These are phyloP conservation scores for Eustoma russellianum DNA, from an alignment of 257 asterid genomes.

Conservation along the genomic window DNA sequence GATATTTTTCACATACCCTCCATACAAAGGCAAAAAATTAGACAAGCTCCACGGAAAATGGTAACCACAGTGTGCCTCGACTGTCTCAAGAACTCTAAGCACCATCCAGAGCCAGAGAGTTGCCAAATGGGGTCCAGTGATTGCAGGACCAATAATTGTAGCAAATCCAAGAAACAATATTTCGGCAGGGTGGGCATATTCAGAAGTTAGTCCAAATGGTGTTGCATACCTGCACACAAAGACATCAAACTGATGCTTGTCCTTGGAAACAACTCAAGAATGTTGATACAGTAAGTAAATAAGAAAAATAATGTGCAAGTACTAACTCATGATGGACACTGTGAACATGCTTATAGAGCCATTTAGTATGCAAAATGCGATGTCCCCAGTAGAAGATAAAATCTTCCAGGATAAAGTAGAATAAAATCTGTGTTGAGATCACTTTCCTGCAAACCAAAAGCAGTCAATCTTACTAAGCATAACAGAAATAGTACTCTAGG, in stretches of 20 bases:
- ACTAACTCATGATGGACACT: constrained; percentile 99
- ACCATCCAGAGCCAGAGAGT: constrained; percentile 97
- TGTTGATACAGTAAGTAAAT: neutral
- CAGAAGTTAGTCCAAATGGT: constrained; percentile 98
- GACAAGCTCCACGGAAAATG: constrained; percentile 97
- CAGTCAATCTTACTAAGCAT: constrained; percentile 4
- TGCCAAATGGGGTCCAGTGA: constrained; percentile 94
- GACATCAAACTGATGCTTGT: constrained; percentile 10
- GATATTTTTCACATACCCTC: constrained; percentile 59
- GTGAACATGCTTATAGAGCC: constrained; percentile 99
- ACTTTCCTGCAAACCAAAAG: constrained; percentile 68
- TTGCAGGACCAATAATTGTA: constrained; percentile 91
- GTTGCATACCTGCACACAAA: constrained; percentile 70
- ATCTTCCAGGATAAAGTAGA: constrained; percentile 92
- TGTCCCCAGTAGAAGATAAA: constrained; percentile 98
- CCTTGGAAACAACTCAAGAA: constrained; percentile 7
- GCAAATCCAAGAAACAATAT: constrained; percentile 96
- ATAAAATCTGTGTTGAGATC: constrained; percentile 66
- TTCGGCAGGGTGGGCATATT: constrained; percentile 99
- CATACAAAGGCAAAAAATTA: constrained; percentile 88
- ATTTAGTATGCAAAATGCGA: constrained; percentile 85
- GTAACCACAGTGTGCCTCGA: constrained; percentile 98
- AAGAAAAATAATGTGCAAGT: constrained; percentile 10
- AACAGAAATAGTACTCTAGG: neutral
- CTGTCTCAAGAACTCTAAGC: constrained; percentile 94